These are phyloP conservation scores for Orbilia quercus DNA, from an alignment of 2,329 filamentous ascomycete species.

Conservation along the genomic window DNA sequence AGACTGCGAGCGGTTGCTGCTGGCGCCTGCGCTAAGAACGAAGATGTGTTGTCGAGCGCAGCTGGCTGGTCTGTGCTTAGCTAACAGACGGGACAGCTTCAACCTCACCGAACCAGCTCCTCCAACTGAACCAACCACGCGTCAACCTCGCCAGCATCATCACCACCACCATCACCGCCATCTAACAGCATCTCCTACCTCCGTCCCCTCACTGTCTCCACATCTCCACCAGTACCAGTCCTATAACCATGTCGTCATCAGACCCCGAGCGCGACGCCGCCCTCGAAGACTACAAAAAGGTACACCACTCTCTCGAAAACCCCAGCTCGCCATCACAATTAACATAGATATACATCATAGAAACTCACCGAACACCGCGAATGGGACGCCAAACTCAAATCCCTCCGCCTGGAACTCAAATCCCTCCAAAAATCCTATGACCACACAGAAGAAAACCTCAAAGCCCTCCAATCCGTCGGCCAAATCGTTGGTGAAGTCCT, in stretches of 20 bases:
- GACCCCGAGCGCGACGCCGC: slow-evolving; percentile 74
- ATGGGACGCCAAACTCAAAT: slow-evolving; percentile 98
- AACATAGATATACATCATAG: slow-evolving; percentile 28
- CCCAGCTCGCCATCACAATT: slow-evolving; percentile 13
- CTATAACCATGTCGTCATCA: slow-evolving; percentile 57
- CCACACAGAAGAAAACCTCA: slow-evolving; percentile 98
- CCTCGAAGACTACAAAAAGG: slow-evolving; percentile 80
- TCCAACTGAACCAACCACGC: slow-evolving; percentile 33
- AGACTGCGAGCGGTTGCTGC: background rate
- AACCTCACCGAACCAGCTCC: slow-evolving; percentile 10
- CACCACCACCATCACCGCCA: slow-evolving; percentile 16
- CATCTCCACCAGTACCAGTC: background rate
- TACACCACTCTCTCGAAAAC: slow-evolving; percentile 1
- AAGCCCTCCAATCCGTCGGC: slow-evolving; percentile 96
- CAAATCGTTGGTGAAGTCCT: slow-evolving; percentile 99
- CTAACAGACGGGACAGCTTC: slow-evolving; percentile 22
- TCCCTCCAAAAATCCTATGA: slow-evolving; percentile 94
- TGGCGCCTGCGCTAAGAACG: slow-evolving; percentile 4
- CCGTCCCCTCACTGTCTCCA: slow-evolving; percentile 3
- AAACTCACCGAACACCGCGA: slow-evolving; percentile 89
- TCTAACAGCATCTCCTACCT: slow-evolving; percentile 3
- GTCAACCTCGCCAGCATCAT: slow-evolving; percentile 30
- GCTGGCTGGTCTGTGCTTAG: slow-evolving; percentile 11
- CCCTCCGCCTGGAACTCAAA: slow-evolving; percentile 93
- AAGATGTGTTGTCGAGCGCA: slow-evolving; percentile 9